phyloP scores from a whole-genome alignment of 768 basidiomycete genomes.

The Lyophyllum semitale region DNA sequence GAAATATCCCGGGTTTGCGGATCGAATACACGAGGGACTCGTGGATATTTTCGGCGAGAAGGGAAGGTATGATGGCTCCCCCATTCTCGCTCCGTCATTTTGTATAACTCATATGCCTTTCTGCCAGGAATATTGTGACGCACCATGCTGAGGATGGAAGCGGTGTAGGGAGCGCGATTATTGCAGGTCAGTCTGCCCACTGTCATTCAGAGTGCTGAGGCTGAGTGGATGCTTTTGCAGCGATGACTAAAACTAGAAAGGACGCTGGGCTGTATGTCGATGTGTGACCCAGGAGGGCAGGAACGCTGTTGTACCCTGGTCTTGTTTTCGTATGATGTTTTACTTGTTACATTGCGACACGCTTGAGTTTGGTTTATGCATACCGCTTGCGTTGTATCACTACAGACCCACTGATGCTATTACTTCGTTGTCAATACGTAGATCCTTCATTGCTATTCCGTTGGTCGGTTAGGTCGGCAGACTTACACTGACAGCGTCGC shows the following conservation, averaged over 20 bases:
- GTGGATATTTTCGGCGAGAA: conserved; percentile 96
- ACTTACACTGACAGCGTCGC: too few species aligned
- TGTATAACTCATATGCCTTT: conserved; percentile 1
- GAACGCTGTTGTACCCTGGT: not conserved
- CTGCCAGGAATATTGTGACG: conserved; percentile 75
- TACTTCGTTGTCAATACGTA: conserved; percentile 5
- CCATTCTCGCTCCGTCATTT: not conserved
- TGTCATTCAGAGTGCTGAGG: not conserved
- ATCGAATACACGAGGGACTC: conserved; percentile 90
- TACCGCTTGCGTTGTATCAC: conserved; percentile 6
- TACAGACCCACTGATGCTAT: not conserved
- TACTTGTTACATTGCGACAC: conserved; percentile 1
- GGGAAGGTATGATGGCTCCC: conserved; percentile 64
- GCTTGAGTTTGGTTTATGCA: not conserved
- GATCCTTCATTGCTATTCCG: not conserved
- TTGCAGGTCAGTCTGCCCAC: conserved; percentile 56
- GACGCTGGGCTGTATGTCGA: conserved; percentile 59
- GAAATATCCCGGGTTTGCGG: conserved; percentile 98
- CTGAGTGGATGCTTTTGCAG: conserved; percentile 36
- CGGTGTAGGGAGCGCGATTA: conserved; percentile 95
- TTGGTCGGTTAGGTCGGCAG: not conserved
- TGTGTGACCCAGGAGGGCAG: conserved; percentile 35
- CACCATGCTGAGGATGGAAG: conserved; percentile 90
- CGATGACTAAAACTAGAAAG: conserved; percentile 88
- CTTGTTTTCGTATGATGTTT: conserved; percentile 5